Conservation (phyloP, 1,284 basidiomycete species). For the Schizopora paradoxa region DNA sequence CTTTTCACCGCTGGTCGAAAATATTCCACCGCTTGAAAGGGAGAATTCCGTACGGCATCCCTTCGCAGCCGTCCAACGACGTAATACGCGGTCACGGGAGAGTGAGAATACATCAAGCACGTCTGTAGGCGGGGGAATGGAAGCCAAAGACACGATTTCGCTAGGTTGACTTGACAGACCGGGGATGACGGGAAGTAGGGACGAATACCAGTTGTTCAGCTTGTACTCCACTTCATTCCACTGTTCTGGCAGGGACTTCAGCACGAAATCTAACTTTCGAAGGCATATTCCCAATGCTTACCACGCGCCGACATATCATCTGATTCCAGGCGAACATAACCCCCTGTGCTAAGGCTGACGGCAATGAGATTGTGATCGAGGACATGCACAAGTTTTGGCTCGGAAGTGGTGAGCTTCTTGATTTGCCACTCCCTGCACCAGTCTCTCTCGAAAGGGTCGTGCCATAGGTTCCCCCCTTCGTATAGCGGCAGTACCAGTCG, state of each 20-base stretch:
- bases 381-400: conserved; percentile 55
- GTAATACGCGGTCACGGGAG: conserved; percentile 81
- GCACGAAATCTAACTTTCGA: too few species aligned
- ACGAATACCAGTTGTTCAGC: conserved; percentile 59
- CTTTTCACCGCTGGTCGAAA: conserved; percentile 32
- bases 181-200: conserved; percentile 55
- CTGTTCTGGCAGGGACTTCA: conserved; percentile 51
- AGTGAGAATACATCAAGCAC: conserved; percentile 75
- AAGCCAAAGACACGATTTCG: conserved; percentile 62
- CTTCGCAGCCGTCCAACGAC: conserved; percentile 73
- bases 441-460: conserved; percentile 43
- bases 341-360: conserved; percentile 63
- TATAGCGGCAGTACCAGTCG: conserved; percentile 66
- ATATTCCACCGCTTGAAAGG: conserved; percentile 37
- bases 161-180: conserved; percentile 40
- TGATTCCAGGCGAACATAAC: conserved; percentile 66
- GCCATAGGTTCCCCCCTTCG: conserved; percentile 51
- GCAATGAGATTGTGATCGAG: conserved; percentile 67
- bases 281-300: too few species aligned
- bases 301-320: conserved; percentile 39
- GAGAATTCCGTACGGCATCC: conserved; percentile 61
- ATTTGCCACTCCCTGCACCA: conserved; percentile 69
- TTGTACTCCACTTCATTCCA: conserved; percentile 66
- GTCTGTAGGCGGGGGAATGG: conserved; percentile 67
- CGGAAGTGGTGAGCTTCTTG: conserved; percentile 41